A percentile compares a stretch with the other conserved stretches of the same genome.
phyloP scores from a whole-genome alignment of 192 early-diverging fungal genomes.

The Umbelopsis sp. region DNA sequence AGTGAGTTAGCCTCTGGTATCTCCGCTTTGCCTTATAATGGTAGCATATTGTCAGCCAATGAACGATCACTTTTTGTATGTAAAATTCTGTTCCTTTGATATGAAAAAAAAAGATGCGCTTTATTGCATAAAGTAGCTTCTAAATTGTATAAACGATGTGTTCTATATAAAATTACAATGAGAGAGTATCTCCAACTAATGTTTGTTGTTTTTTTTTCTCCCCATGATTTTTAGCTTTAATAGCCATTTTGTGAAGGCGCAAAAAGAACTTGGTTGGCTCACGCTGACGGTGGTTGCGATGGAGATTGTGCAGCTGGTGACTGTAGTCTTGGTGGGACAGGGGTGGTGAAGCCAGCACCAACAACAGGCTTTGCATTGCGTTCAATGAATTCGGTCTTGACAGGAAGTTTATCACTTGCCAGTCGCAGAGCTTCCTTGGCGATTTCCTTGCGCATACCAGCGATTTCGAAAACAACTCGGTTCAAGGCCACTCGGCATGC shows the following conservation, averaged over 20 bases:
- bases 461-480: conserved; percentile 89
- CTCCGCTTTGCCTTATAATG: no score
- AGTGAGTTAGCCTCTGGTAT: no score
- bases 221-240: background rate
- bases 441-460: conserved; percentile 79
- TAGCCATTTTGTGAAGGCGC: no score
- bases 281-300: background rate
- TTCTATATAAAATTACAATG: conserved; percentile 12
- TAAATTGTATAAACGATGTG: no score
- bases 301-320: background rate
- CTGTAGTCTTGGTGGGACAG: conserved; percentile 18
- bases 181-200: background rate
- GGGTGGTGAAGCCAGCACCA: conserved; percentile 41
- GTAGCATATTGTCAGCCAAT: no score
- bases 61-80: no score
- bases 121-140: no score
- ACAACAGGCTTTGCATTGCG: conserved; percentile 45
- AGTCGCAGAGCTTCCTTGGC: conserved; percentile 77
- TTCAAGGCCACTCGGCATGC: conserved; percentile 88
- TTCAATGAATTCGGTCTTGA: conserved; percentile 70
- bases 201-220: background rate
- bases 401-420: conserved; percentile 64
- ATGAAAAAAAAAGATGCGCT: no score
- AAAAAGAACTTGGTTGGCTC: background rate
- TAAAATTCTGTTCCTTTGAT: no score